Evolutionary conservation across 2,329 filamentous ascomycete genomes (phyloP).

Genomic region (Phyllosticta citriasiana): DNA sequence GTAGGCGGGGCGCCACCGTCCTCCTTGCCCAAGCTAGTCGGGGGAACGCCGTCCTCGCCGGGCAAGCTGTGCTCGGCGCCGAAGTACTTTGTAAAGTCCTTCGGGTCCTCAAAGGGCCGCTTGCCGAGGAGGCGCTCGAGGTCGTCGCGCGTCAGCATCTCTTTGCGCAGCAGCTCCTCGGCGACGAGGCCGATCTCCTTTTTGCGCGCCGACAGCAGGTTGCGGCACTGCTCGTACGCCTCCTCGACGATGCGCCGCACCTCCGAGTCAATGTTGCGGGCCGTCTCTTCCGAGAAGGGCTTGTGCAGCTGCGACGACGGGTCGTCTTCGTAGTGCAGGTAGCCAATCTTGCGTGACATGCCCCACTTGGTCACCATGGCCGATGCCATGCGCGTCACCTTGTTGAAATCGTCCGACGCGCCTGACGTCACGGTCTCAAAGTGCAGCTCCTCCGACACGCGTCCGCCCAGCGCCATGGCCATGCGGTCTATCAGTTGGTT

Average conservation of each 20-base stretch:
- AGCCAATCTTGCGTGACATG: slow-evolving; percentile 91
- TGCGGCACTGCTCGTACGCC: slow-evolving; percentile 82
- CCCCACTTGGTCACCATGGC: slow-evolving; percentile 99
- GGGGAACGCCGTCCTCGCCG: background rate
- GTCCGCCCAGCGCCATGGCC: slow-evolving; percentile 97
- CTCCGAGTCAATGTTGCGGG: slow-evolving; percentile 82
- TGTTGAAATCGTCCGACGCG: slow-evolving; percentile 95
- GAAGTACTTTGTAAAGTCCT: slow-evolving; percentile 95
- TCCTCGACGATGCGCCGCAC: slow-evolving; percentile 85
- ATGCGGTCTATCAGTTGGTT: slow-evolving; percentile 98
- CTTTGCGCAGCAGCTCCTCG: slow-evolving; percentile 85
- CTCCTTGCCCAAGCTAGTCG: background rate
- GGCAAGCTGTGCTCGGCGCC: slow-evolving; percentile 21
- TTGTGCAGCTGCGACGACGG: slow-evolving; percentile 77
- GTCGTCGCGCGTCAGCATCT: slow-evolving; percentile 84
- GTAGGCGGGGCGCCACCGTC: slow-evolving; percentile 2
- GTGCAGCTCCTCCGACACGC: slow-evolving; percentile 90
- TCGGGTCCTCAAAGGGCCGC: slow-evolving; percentile 71
- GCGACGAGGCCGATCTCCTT: slow-evolving; percentile 79
- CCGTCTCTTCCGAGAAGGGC: slow-evolving; percentile 91
- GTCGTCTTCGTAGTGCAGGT: slow-evolving; percentile 79
- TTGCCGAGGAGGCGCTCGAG: slow-evolving; percentile 80
- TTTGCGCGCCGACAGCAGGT: slow-evolving; percentile 77
- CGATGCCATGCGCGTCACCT: slow-evolving; percentile 91
- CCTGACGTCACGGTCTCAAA: slow-evolving; percentile 95